Conservation (phyloP, 2,329 filamentous ascomycete species). For the Mariannaea sp. region DNA sequence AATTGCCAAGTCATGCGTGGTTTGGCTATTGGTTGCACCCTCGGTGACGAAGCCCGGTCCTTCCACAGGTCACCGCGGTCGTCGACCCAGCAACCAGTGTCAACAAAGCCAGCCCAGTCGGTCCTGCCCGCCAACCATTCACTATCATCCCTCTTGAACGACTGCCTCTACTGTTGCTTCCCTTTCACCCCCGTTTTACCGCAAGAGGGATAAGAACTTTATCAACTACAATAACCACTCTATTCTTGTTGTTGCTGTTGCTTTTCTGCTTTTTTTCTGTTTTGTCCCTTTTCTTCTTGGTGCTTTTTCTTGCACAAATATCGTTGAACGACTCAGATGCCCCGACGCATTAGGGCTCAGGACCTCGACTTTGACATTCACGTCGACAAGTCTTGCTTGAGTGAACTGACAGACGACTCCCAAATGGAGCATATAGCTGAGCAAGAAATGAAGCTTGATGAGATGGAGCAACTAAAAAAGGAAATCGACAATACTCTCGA, state of each 20-base stretch:
- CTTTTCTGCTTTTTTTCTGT: slow-evolving; percentile 17
- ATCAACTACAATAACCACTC: slow-evolving; percentile 30
- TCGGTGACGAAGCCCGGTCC: slow-evolving; percentile 6
- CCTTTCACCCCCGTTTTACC: neutral
- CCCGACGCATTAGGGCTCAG: slow-evolving; percentile 38
- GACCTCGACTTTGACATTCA: slow-evolving; percentile 55
- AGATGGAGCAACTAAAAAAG: slow-evolving; percentile 8
- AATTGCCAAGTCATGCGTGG: slow-evolving; percentile 26
- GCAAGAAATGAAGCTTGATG: slow-evolving; percentile 20
- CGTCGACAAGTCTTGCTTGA: slow-evolving; percentile 52
- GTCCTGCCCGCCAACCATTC: slow-evolving; percentile 30
- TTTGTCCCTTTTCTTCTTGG: slow-evolving; percentile 9
- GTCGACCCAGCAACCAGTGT: slow-evolving; percentile 44
- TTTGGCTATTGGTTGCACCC: neutral
- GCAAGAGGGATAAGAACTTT: too few relatives aligned
- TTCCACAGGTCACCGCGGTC: slow-evolving; percentile 2
- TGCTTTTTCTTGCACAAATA: slow-evolving; percentile 11
- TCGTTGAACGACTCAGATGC: slow-evolving; percentile 31
- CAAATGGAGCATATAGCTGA: slow-evolving; percentile 20
- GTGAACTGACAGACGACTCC: slow-evolving; percentile 48
- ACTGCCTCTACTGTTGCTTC: neutral
- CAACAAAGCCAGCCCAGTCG: slow-evolving; percentile 40
- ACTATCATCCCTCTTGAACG: slow-evolving; percentile 30
- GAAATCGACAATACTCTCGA: slow-evolving; percentile 6
- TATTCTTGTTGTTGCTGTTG: slow-evolving; percentile 16